Evolutionary conservation across 2,329 filamentous ascomycete species (phyloP), one percentile per base, ranked within the genome.

Genomic region (Ceratocystis smalleyi): DNA sequence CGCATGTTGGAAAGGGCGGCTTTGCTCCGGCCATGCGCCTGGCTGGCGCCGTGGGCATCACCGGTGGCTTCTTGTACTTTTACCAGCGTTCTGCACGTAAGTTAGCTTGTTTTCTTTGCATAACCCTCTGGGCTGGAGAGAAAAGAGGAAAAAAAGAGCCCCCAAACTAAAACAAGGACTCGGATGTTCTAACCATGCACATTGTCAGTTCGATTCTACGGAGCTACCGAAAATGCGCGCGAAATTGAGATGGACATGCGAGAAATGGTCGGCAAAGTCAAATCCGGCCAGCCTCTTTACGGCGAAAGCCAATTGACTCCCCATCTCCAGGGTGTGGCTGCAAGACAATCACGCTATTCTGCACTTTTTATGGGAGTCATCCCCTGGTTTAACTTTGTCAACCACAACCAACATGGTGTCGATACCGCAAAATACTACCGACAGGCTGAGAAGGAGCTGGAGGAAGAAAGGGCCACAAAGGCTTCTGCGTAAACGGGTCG

Each of bases 351-450:
- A 72, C 83, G 94, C 73, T 97, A 96, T 79, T 86, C 89, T 45
- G 87, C 88, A 49, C 79, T 94, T 40, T 94, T 92, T 75, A 78
- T 89, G 69, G 87, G 91, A 72, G 83, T 92, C 64, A 78, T 99
- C 65, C 91, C 92, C 47, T 97, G 91, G 94, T 92, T 96, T 78
- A 99, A 99, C 80, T 88, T 99, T 77, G 92, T 96, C 72, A 97
- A 99, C 77, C 94, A 99, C 77, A 86, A 83, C 73, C 79, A 95
- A 82, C 94, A 99, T 74, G 94, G 94, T 70, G 89, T 99, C 66
- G 94, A 99, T 74, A 99, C 94, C 40, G 91, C 92, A 69, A 99
- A 99, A 79, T 99, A 99, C 79, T 99, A 95, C 77, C 86, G 87
- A 74, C 90, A 95, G 75, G 94, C 94, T 6, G 94, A 99, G 80